A percentile compares a stretch with the other conserved stretches of the same genome.
These are phyloP conservation scores for Leptodontidium sp. DNA, from an alignment of 2,329 filamentous ascomycete genomes.

Conservation along the genomic window DNA sequence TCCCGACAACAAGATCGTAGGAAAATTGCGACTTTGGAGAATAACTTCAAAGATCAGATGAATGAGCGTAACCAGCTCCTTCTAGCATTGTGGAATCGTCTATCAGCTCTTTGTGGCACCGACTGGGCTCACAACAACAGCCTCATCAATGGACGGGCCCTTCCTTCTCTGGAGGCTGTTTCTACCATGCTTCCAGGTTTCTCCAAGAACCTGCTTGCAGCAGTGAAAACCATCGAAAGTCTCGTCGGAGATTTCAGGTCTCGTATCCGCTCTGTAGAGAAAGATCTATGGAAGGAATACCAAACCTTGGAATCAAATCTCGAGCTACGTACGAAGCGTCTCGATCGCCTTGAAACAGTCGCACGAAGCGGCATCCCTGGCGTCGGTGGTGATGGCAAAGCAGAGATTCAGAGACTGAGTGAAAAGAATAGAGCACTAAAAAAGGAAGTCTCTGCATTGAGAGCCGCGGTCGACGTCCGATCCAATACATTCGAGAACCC, in stretches of 20 bases:
- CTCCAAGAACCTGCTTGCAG: constrained; percentile 85
- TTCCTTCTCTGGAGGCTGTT: constrained; percentile 87
- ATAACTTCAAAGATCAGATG: constrained; percentile 85
- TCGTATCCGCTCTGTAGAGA: constrained; percentile 85
- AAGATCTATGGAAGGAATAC: constrained; percentile 90
- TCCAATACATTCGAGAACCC: constrained; percentile 51
- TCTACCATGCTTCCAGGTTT: constrained; percentile 87
- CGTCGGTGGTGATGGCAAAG: constrained; percentile 38
- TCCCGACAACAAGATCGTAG: constrained; percentile 79
- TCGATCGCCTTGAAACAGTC: constrained; percentile 85
- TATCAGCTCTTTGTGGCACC: constrained; percentile 84
- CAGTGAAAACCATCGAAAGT: constrained; percentile 85
- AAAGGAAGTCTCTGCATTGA: constrained; percentile 74
- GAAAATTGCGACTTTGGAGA: constrained; percentile 76
- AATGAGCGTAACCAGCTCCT: constrained; percentile 89
- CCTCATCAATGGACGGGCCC: constrained; percentile 83
- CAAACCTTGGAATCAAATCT: constrained; percentile 84
- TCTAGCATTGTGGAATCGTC: constrained; percentile 86
- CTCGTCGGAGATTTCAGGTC: constrained; percentile 80
- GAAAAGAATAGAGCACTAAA: constrained; percentile 70
- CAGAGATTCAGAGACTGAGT: constrained; percentile 67
- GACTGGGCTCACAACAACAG: constrained; percentile 94
- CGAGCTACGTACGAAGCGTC: constrained; percentile 80
- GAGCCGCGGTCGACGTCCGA: constrained; percentile 57
- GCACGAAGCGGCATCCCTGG: constrained; percentile 70